Percentiles rank a stretch among this genome's conserved stretches.
These are phyloP conservation scores for Turritis glabra DNA, from an alignment of 345 rosid genomes.

Conservation along the genomic window DNA sequence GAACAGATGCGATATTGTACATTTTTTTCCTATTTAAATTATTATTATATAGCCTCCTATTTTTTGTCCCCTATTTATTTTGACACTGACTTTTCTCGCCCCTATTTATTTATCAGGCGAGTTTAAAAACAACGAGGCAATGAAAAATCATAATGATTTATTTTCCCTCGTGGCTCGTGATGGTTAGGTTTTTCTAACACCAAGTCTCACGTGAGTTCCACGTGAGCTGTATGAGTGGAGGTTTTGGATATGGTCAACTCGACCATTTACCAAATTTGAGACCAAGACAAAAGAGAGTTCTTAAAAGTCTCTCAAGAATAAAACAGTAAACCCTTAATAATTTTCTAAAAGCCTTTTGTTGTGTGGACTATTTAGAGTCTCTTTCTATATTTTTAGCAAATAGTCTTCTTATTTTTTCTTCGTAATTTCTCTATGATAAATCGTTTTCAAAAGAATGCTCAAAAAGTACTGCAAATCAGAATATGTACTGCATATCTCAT, in stretches of 20 bases:
- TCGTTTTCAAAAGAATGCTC: not conserved
- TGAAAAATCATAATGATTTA: not conserved
- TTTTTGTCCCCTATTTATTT: not conserved
- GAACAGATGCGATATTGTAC: constrained; percentile 14
- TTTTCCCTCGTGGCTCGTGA: not conserved
- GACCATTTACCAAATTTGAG: not conserved
- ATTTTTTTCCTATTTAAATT: not conserved
- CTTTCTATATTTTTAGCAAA: not conserved
- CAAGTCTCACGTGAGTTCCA: constrained; percentile 21
- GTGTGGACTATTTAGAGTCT: constrained; percentile 15
- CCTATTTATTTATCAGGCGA: not conserved
- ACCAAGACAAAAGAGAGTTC: constrained; percentile 18
- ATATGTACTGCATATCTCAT: constrained; percentile 24
- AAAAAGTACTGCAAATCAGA: constrained; percentile 6
- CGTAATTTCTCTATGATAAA: not conserved
- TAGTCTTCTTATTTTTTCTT: not conserved
- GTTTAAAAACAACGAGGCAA: not conserved
- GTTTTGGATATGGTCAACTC: constrained; percentile 4
- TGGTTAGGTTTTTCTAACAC: not conserved
- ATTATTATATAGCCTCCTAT: not conserved
- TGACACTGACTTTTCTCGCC: not conserved
- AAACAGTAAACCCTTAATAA: constrained; percentile 33
- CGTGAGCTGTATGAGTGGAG: constrained; percentile 7
- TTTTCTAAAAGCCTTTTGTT: constrained; percentile 11
- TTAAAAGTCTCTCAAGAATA: not conserved